Percentiles rank a stretch among this genome's conserved stretches.
Conservation (phyloP, 306 rosid species). For the Hippophae rhamnoides region DNA sequence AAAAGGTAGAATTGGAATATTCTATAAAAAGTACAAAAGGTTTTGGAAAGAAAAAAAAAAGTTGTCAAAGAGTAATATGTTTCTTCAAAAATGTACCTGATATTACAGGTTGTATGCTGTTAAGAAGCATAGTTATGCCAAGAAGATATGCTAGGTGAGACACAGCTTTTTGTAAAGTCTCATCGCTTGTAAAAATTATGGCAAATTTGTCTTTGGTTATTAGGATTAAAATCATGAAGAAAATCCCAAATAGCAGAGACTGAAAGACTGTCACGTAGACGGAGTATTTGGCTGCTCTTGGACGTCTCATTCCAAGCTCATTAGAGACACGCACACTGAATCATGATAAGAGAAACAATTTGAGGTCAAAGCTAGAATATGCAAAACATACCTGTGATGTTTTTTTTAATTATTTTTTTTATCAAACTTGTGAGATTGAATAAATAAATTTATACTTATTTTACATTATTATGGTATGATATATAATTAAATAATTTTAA, state of each 20-base stretch:
- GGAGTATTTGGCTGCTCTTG: slow-evolving; percentile 44
- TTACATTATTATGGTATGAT: no score
- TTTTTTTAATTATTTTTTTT: no score
- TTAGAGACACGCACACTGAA: slow-evolving; percentile 51
- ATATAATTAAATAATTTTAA: no score
- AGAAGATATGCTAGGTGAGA: slow-evolving; percentile 27
- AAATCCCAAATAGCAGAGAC: slow-evolving; percentile 32
- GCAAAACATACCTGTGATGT: not conserved
- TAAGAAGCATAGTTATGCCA: slow-evolving; percentile 26
- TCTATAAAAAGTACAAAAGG: no score
- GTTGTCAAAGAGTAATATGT: not conserved
- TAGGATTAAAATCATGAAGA: slow-evolving; percentile 22
- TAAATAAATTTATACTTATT: no score
- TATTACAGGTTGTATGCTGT: slow-evolving; percentile 30
- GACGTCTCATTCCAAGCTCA: slow-evolving; percentile 42
- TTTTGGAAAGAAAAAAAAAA: no score
- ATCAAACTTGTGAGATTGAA: no score
- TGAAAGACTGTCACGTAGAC: slow-evolving; percentile 32
- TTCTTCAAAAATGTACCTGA: slow-evolving; percentile 25
- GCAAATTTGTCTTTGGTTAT: slow-evolving; percentile 20
- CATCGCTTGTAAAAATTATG: slow-evolving; percentile 22
- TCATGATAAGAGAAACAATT: not conserved
- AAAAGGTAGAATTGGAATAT: not conserved
- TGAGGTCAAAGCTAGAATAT: no score
- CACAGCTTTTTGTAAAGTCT: slow-evolving; percentile 16